phyloP scores from a whole-genome alignment of 1,139 yeast species.

The Geotrichum bryndzae region DNA sequence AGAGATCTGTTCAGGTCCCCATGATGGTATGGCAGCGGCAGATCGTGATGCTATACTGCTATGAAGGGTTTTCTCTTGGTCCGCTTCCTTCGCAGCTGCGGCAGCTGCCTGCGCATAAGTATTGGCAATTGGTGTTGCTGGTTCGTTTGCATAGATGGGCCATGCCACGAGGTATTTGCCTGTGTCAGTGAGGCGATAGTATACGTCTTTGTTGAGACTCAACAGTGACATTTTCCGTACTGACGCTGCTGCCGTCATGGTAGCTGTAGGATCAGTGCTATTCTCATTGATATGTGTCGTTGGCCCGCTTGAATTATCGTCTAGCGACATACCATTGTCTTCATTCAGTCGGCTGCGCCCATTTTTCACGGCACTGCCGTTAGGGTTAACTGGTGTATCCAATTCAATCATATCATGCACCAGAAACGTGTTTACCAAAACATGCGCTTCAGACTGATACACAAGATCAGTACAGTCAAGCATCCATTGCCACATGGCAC shows the following conservation, averaged over 20 bases:
- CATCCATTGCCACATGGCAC: conserved; percentile 79
- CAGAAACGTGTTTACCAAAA: conserved; percentile 53
- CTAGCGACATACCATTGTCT: not conserved
- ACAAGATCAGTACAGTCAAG: conserved; percentile 80
- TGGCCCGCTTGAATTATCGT: not conserved
- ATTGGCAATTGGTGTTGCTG: conserved; percentile 2
- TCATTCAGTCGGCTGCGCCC: not conserved
- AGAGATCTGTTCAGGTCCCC: not conserved
- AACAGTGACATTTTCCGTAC: not conserved
- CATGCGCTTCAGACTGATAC: conserved; percentile 52
- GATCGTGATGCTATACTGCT: not conserved
- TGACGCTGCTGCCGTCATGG: not conserved
- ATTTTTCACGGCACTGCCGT: not conserved
- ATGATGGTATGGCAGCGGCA: not conserved
- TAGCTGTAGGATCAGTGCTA: not conserved
- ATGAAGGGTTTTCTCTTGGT: not conserved
- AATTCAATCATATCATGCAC: conserved; percentile 44
- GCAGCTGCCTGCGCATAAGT: not conserved
- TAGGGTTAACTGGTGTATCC: conserved; percentile 13
- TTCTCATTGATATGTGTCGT: not conserved
- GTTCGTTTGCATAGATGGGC: not conserved
- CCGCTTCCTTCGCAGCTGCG: not conserved
- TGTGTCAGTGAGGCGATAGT: conserved; percentile 23
- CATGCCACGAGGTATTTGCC: conserved; percentile 17
- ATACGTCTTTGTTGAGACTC: conserved; percentile 15